Evolutionary conservation across 495 filamentous ascomycete species (phyloP).

Genomic region (Neurospora intermedia): DNA sequence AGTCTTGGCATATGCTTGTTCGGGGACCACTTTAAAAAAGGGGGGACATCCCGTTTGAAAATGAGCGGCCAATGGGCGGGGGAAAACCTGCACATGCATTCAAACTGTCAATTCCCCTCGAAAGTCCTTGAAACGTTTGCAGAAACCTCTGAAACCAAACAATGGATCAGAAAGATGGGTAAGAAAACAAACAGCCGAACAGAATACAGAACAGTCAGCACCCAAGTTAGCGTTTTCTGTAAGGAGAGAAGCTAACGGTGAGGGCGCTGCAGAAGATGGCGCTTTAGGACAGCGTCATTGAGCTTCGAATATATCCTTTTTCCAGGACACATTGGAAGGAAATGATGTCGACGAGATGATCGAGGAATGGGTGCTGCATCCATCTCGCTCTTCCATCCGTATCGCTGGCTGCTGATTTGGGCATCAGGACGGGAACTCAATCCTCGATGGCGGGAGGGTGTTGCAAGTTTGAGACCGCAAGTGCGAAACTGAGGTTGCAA

Average conservation of each 20-base stretch:
- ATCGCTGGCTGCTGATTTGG: not conserved
- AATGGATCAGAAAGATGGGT: too few species aligned
- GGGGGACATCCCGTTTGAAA: not conserved
- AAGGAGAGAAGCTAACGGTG: not conserved
- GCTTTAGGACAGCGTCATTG: not conserved
- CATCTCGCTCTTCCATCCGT: not conserved
- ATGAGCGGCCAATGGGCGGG: not conserved
- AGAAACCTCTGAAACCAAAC: not conserved
- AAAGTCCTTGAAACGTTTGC: not conserved
- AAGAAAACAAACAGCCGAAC: not conserved
- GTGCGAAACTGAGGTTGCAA: not conserved
- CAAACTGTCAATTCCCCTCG: not conserved
- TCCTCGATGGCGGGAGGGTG: too few species aligned
- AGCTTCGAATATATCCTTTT: not conserved
- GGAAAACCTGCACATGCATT: not conserved
- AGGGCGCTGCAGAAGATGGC: not conserved
- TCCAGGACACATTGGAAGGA: not conserved
- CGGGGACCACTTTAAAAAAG: not conserved
- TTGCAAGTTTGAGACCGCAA: too few species aligned
- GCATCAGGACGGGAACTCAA: too few species aligned
- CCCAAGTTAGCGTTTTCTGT: not conserved
- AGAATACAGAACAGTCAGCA: not conserved
- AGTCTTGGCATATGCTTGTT: not conserved
- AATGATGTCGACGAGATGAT: not conserved
- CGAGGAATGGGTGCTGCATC: not conserved